Base-by-base conservation (phyloP, 805 yeast genomes). In the Kazachstania africana region DNA sequence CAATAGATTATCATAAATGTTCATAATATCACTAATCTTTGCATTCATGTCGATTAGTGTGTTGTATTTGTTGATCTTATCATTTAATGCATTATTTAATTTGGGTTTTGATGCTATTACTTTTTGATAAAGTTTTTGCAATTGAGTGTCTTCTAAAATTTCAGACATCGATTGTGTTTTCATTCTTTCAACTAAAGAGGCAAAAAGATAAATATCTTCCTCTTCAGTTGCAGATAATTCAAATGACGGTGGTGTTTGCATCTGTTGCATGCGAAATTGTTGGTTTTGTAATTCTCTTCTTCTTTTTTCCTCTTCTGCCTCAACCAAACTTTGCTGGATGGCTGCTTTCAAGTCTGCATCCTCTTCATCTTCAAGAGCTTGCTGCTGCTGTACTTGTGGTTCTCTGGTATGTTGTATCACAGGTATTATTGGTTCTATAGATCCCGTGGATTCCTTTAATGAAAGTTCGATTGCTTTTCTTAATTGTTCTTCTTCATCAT, bases 271-370 rank as follows among this genome's bases (percentile, higher is more conserved):
- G n/a, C n/a, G n/a, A 19, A 8, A 19, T 8, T 19, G 9, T 12
- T 26, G 22, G 28, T 28, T 34, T 16, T 28, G 34, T 20, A 33
- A 36, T 25, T 45, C 42, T 9, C 63, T 60, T 47, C 35, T 44
- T 37, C 34, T 45, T 15, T 43, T 51, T 27, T 44, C 58, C 20
- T 48, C 50, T 40, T 78, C 71, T 50, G 79, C 65, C 36, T 87
- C 96, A 32, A 66, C 67, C 38, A 91, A 63, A 54, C 95, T 83
- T 1, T 95, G 95, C 12, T 80, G 94, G 36, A 91, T 88, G 0
- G 97, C 98, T 1, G 91, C 94, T 51, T 75, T 81, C 75, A 88
- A 70, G 23, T 84, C 95, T 24, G 78, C 88, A 47, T 85, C 94
- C 12, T 78, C 81, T 13, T 79, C 84, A 2, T 72, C 81, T 12